These are phyloP conservation scores for Trifolium pratense DNA, from an alignment of 306 rosid genomes.

Conservation along the genomic window DNA sequence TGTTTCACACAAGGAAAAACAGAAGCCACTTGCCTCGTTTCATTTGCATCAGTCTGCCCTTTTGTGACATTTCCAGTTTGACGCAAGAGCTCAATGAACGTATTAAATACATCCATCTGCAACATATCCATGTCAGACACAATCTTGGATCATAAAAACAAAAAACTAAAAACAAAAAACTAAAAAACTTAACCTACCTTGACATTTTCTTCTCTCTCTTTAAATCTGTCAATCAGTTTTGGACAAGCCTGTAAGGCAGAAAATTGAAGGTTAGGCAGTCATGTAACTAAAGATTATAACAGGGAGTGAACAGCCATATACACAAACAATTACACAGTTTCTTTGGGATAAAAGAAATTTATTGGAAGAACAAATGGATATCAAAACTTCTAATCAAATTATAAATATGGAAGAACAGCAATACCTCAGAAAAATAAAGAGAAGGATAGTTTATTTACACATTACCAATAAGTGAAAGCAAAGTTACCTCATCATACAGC, in stretches of 20 bases:
- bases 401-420: constrained; percentile 4
- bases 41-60: constrained; percentile 83
- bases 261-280: constrained; percentile 36
- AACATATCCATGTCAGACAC: constrained; percentile 48
- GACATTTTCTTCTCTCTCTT: constrained; percentile 98
- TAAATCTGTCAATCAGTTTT: constrained; percentile 93
- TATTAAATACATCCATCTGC: constrained; percentile 97
- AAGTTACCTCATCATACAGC: constrained; percentile 88
- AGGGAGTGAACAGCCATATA: constrained; percentile 17
- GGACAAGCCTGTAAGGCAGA: constrained; percentile 83
- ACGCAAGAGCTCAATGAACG: constrained; percentile 93
- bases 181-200: constrained; percentile 60
- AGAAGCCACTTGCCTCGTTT: constrained; percentile 70
- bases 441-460: not conserved
- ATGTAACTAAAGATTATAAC: constrained; percentile 31
- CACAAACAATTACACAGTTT: not conserved
- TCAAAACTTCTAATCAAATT: constrained; percentile 25
- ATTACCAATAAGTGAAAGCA: constrained; percentile 21
- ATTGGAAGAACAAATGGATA: constrained; percentile 1
- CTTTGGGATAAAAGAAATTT: constrained; percentile 4
- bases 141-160: constrained; percentile 29
- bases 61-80: constrained; percentile 99
- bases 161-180: constrained; percentile 4
- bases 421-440: constrained; percentile 19
- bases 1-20: constrained; percentile 36